Evolutionary conservation across 306 rosid genomes (phyloP).

Genomic region (Cicer chorassanicum): DNA sequence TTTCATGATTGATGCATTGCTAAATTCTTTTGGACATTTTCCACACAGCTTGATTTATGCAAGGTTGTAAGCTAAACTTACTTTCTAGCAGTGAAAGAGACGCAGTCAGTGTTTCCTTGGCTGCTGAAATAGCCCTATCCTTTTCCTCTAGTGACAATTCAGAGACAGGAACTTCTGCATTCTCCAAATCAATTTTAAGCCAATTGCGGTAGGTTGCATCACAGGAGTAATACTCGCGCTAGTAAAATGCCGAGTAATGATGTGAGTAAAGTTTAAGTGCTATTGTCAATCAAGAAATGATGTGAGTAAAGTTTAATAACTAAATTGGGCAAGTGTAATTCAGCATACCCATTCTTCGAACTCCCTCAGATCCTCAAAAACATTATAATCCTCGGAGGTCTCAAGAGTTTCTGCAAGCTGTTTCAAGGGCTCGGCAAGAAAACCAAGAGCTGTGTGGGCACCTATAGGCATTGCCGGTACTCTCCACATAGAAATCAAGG

Average conservation of each 20-base stretch:
- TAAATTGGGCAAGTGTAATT: constrained; percentile 20
- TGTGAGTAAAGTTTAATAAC: constrained; percentile 30
- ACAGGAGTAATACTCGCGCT: constrained; percentile 93
- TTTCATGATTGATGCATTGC: constrained; percentile 22
- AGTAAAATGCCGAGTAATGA: constrained; percentile 40
- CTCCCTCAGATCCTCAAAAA: constrained; percentile 79
- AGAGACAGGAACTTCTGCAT: constrained; percentile 63
- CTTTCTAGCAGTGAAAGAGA: constrained; percentile 77
- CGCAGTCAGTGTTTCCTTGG: constrained; percentile 77
- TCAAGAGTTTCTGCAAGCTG: constrained; percentile 76
- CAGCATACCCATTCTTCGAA: constrained; percentile 89
- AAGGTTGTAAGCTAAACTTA: constrained; percentile 55
- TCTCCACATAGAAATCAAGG: constrained; percentile 97
- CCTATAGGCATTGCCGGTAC: constrained; percentile 93
- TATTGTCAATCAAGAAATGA: constrained; percentile 35
- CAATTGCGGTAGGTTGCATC: constrained; percentile 98
- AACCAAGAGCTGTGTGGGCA: constrained; percentile 86
- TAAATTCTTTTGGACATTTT: constrained; percentile 36
- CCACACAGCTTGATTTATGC: constrained; percentile 8
- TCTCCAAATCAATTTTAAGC: constrained; percentile 89
- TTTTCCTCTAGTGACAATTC: constrained; percentile 85
- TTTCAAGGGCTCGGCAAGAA: constrained; percentile 96
- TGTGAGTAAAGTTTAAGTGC: constrained; percentile 18
- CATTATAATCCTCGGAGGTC: constrained; percentile 58
- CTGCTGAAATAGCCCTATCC: constrained; percentile 70